A percentile compares a stretch with the other conserved stretches of the same genome.
Conservation (phyloP, 345 rosid genomes). For the Pugionium cornutum region DNA sequence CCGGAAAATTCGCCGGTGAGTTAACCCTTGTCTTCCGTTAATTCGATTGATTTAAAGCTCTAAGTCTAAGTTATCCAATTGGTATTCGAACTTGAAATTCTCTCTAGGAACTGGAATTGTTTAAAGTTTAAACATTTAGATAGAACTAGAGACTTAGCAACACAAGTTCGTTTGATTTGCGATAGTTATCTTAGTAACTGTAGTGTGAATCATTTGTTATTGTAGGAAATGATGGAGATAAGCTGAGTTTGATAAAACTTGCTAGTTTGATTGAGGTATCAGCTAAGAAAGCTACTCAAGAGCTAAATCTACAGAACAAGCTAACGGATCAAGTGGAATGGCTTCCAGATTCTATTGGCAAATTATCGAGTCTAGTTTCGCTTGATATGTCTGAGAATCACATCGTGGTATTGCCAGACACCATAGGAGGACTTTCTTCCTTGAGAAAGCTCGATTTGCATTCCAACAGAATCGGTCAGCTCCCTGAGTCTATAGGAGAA, state of each 20-base stretch:
- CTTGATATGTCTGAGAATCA: constrained; percentile 84
- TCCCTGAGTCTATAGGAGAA: constrained; percentile 79
- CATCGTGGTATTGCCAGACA: constrained; percentile 62
- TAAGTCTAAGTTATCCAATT: not conserved
- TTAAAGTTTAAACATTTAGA: too few species aligned
- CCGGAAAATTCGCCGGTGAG: constrained; percentile 41
- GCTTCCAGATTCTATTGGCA: constrained; percentile 95
- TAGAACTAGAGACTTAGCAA: too few species aligned
- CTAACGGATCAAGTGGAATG: constrained; percentile 82
- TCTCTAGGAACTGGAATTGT: too few species aligned
- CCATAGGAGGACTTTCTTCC: constrained; percentile 81
- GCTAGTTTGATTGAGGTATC: constrained; percentile 90
- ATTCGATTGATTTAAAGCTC: not conserved
- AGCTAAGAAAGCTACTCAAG: constrained; percentile 73
- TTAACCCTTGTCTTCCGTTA: not conserved
- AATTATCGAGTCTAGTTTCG: constrained; percentile 60
- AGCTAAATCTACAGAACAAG: constrained; percentile 76
- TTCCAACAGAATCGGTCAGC: constrained; percentile 68
- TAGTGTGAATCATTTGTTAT: constrained; percentile 25
- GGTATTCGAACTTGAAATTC: constrained; percentile 6
- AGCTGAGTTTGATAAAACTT: constrained; percentile 84
- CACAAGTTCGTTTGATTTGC: not conserved
- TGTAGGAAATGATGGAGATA: constrained; percentile 78
- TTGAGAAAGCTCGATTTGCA: constrained; percentile 75
- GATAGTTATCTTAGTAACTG: constrained; percentile 14